phyloP scores from a whole-genome alignment of 176 grass and related monocot genomes.

The Aegilops umbellulata region DNA sequence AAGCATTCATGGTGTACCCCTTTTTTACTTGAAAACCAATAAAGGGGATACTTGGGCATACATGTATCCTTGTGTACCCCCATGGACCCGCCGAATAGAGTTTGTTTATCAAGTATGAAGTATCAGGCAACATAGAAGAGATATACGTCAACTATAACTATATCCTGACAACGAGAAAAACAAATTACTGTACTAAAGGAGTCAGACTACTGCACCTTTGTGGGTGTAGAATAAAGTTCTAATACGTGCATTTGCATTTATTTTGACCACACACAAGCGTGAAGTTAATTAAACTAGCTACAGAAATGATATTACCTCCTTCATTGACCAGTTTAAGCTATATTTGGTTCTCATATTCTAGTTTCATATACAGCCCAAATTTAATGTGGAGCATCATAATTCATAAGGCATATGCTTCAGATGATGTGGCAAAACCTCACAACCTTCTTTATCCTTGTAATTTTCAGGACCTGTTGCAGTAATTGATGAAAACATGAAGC shows the following conservation, averaged over 20 bases:
- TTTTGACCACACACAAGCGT: background rate
- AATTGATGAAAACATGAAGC: conserved; percentile 74
- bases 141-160: background rate
- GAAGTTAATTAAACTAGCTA: background rate
- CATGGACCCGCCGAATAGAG: background rate
- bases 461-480: conserved; percentile 80
- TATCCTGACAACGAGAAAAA: background rate
- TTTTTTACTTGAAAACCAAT: background rate
- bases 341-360: conserved; percentile 6
- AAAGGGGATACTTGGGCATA: background rate
- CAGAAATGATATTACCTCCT: background rate
- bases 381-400: background rate
- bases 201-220: background rate
- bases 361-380: background rate
- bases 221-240: background rate
- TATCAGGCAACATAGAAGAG: background rate
- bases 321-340: background rate
- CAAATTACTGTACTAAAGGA: background rate
- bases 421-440: background rate
- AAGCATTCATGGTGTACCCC: background rate
- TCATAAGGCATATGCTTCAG: background rate
- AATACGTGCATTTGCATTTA: background rate
- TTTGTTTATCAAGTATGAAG: background rate
- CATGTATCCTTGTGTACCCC: background rate
- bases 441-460: conserved; percentile 2